phyloP scores from a whole-genome alignment of 345 rosid genomes.

The Combretum micranthum region DNA sequence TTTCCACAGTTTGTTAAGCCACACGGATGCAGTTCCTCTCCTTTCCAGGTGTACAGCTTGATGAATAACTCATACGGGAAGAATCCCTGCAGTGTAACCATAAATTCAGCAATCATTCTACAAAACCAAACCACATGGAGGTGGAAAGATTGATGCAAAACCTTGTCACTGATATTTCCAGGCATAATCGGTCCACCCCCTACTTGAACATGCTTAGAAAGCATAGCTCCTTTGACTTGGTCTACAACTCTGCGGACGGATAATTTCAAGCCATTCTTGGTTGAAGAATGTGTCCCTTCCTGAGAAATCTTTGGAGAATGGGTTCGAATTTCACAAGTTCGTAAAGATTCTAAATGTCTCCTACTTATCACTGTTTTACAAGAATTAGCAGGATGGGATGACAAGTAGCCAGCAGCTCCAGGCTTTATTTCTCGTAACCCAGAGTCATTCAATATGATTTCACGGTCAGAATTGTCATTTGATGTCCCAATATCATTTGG shows the following conservation, averaged over 20 bases:
- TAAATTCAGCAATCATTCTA: background rate
- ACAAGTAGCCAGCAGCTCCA: background rate
- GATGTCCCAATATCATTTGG: constrained; percentile 54
- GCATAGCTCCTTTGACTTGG: constrained; percentile 35
- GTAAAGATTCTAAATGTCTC: constrained; percentile 13
- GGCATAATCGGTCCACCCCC: constrained; percentile 2
- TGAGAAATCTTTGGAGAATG: constrained; percentile 10
- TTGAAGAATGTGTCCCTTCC: constrained; percentile 8
- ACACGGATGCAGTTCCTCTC: constrained; percentile 66
- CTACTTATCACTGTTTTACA: background rate
- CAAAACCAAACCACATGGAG: background rate
- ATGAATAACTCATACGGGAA: constrained; percentile 73
- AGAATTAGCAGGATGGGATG: constrained; percentile 3
- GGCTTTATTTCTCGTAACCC: background rate
- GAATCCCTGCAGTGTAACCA: constrained; percentile 41
- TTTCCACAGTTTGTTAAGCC: constrained; percentile 93
- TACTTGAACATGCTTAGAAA: constrained; percentile 7
- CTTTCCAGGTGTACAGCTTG: constrained; percentile 55
- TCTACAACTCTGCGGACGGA: constrained; percentile 35
- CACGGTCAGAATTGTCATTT: constrained; percentile 62
- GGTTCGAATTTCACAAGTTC: constrained; percentile 5
- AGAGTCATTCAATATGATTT: constrained; percentile 51
- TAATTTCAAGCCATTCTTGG: constrained; percentile 29
- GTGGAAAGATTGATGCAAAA: constrained; percentile 13
- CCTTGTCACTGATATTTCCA: constrained; percentile 36